Percentiles rank a stretch among this genome's conserved stretches.
phyloP scores from a whole-genome alignment of 495 filamentous ascomycete species.

The Aspergillus mulundensis region DNA sequence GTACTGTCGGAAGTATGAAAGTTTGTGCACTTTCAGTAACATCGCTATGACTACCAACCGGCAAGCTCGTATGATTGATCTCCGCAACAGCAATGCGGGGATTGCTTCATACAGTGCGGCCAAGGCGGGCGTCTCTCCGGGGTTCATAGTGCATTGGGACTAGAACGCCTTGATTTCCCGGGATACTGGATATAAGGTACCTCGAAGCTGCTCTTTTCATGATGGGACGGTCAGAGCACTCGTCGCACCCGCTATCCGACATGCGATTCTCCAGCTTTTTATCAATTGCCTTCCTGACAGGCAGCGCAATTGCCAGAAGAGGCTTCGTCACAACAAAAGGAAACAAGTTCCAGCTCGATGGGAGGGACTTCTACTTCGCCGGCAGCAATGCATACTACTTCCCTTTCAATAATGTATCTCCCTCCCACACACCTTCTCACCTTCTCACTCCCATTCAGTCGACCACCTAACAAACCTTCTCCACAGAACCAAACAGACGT shows the following conservation, averaged over 20 bases:
- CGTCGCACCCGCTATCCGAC: too few relatives aligned
- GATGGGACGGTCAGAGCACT: too few relatives aligned
- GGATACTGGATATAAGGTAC: neutral
- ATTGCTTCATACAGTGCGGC: slow-evolving; percentile 2
- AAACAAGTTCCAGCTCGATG: slow-evolving; percentile 16
- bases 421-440: too few relatives aligned
- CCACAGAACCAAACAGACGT: slow-evolving; percentile 44
- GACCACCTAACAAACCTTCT: neutral
- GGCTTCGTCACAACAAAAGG: slow-evolving; percentile 16
- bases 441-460: too few relatives aligned
- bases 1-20: too few relatives aligned
- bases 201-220: too few relatives aligned
- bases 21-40: too few relatives aligned
- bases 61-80: too few relatives aligned
- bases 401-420: slow-evolving; percentile 45
- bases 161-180: neutral
- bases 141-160: neutral
- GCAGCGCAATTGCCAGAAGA: neutral
- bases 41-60: too few relatives aligned
- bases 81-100: neutral
- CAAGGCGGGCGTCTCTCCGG: slow-evolving; percentile 9
- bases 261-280: too few relatives aligned
- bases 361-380: slow-evolving; percentile 41
- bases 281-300: slow-evolving; percentile 7
- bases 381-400: slow-evolving; percentile 70